Conservation (phyloP, 169 alveolate genomes). For the Miamiensis avidus region DNA sequence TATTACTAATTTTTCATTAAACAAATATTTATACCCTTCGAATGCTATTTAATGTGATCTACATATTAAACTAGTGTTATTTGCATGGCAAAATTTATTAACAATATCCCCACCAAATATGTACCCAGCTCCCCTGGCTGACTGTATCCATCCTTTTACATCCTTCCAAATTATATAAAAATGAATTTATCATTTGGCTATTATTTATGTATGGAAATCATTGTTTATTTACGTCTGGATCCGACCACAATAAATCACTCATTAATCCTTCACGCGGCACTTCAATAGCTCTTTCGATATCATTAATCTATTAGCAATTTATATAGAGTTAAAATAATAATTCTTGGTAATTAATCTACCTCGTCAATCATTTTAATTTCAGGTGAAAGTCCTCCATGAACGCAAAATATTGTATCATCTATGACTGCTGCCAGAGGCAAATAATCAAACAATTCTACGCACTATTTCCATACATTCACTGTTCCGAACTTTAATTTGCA, state of each 20-base stretch:
- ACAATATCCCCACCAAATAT: constrained; percentile 64
- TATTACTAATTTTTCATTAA: background rate
- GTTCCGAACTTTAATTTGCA: constrained; percentile 65
- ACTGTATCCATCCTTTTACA: background rate
- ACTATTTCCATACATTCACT: constrained; percentile 62
- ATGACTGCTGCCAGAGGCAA: constrained; percentile 58
- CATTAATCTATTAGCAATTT: constrained; percentile 64
- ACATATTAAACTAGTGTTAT: constrained; percentile 41
- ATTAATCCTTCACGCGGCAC: constrained; percentile 99
- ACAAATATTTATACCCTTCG: background rate
- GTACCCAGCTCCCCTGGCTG: constrained; percentile 69
- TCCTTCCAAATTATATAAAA: background rate
- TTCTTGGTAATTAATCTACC: constrained; percentile 47
- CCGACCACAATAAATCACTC: constrained; percentile 99
- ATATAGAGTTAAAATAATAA: background rate
- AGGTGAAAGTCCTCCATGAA: constrained; percentile 98
- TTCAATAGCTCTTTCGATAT: constrained; percentile 95
- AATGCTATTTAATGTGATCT: constrained; percentile 66
- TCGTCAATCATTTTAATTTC: constrained; percentile 91
- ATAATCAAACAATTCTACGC: constrained; percentile 62
- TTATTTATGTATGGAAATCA: no score
- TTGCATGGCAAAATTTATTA: constrained; percentile 57
- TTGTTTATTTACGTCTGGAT: constrained; percentile 94
- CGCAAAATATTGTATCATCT: constrained; percentile 82
- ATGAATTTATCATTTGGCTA: no score